These are phyloP conservation scores for Blastobotrys elegans DNA, from an alignment of 1,139 yeast genomes.

Conservation along the genomic window DNA sequence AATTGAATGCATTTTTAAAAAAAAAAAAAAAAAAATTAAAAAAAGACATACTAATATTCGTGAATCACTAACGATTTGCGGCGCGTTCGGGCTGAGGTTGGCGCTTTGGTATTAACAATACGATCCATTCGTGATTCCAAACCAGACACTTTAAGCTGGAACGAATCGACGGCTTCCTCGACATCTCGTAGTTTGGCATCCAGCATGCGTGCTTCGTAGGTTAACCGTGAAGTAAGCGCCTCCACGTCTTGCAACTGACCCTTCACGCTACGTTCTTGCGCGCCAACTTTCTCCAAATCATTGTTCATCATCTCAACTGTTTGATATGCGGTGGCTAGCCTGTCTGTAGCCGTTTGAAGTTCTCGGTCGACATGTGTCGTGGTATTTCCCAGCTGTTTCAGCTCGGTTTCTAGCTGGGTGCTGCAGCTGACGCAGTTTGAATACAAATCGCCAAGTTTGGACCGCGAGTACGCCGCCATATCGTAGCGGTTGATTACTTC, in stretches of 20 bases:
- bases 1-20: background rate
- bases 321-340: constrained; percentile 17
- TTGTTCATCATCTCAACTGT: constrained; percentile 17
- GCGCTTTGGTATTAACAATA: constrained; percentile 15
- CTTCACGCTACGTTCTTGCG: constrained; percentile 33
- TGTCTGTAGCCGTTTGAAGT: background rate
- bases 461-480: constrained; percentile 24
- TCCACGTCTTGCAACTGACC: constrained; percentile 58
- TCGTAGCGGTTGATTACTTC: constrained; percentile 35
- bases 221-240: constrained; percentile 67
- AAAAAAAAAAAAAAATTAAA: background rate
- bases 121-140: constrained; percentile 33
- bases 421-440: constrained; percentile 3
- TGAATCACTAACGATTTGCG: background rate
- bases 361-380: background rate
- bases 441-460: background rate
- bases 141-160: constrained; percentile 41
- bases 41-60: background rate
- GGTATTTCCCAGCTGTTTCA: constrained; percentile 14
- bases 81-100: background rate
- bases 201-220: constrained; percentile 73
- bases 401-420: constrained; percentile 15
- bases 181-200: constrained; percentile 73
- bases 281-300: constrained; percentile 20
- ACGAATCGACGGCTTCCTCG: constrained; percentile 60